Conservation (phyloP, 106 monocot genomes). For the Ottelia alismoides region DNA sequence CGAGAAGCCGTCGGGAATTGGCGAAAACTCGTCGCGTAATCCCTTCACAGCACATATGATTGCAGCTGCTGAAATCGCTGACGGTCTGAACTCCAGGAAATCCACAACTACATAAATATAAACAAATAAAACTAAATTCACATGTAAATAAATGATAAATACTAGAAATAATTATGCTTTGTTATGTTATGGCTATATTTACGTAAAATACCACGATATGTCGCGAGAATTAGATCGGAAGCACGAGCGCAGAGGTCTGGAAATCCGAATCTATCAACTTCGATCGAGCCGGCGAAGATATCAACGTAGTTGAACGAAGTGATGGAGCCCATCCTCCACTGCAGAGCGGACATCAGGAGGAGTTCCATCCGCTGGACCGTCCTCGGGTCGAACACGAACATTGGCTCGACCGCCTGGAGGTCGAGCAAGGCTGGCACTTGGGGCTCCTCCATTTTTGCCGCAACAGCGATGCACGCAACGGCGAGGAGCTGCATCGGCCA, state of each 20-base stretch:
- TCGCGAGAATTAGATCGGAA: not conserved
- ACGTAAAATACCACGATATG: not conserved
- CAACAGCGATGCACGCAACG: conserved; percentile 10
- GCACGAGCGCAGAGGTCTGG: not conserved
- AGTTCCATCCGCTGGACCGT: conserved; percentile 63
- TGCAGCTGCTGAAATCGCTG: conserved; percentile 42
- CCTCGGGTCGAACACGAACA: conserved; percentile 46
- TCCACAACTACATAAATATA: conserved; percentile 27
- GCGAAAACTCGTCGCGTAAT: too few species aligned
- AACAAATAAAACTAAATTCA: not conserved
- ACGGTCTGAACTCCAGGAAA: conserved; percentile 41
- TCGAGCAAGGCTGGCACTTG: too few species aligned
- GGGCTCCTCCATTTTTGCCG: conserved; percentile 16
- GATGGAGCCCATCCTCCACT: conserved; percentile 52
- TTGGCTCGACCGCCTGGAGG: conserved; percentile 39
- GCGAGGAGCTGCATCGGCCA: conserved; percentile 6
- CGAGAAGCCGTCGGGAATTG: conserved; percentile 6
- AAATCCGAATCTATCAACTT: too few species aligned
- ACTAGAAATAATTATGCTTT: too few species aligned
- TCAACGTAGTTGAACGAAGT: conserved; percentile 58
- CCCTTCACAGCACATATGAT: conserved; percentile 26
- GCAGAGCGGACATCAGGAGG: conserved; percentile 49
- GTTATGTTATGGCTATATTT: not conserved
- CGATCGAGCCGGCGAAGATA: conserved; percentile 8
- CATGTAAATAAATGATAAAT: not conserved